Conservation (phyloP, 73 alveolate species). For the Tetrahymena thermophila region DNA sequence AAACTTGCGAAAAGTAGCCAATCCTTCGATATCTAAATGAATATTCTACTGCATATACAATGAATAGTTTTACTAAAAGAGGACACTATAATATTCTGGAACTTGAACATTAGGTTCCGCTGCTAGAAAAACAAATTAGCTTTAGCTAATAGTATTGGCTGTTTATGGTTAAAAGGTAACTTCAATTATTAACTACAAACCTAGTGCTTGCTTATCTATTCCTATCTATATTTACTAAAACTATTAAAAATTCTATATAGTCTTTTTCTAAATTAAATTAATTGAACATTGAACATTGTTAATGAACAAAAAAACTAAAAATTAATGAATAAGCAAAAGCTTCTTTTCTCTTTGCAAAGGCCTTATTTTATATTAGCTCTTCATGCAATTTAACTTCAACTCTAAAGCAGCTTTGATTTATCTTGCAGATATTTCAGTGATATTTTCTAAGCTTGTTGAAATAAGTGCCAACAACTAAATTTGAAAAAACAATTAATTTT, state of each 20-base stretch:
- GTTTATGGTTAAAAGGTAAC: not conserved
- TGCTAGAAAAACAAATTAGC: not conserved
- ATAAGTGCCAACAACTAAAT: not conserved
- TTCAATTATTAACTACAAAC: not conserved
- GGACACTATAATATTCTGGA: not conserved
- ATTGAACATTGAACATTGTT: not conserved
- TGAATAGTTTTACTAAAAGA: not conserved
- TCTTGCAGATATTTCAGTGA: not conserved
- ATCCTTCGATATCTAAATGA: not conserved
- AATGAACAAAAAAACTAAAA: not conserved
- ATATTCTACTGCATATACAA: not conserved
- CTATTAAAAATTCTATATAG: not conserved
- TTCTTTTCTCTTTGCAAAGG: not conserved
- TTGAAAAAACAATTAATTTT: not conserved
- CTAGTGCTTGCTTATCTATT: not conserved
- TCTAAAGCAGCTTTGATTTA: not conserved
- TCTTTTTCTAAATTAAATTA: not conserved
- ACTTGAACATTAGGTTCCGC: not conserved
- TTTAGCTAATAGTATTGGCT: not conserved
- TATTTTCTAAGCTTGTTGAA: not conserved
- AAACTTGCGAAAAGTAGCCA: not conserved
- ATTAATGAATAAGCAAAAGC: not conserved
- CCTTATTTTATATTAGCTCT: not conserved
- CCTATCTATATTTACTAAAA: not conserved
- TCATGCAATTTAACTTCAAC: not conserved